Evolutionary conservation across 495 filamentous ascomycete genomes (phyloP), one percentile per base, ranked within the genome.

Genomic region (Elaphomyces granulatus): DNA sequence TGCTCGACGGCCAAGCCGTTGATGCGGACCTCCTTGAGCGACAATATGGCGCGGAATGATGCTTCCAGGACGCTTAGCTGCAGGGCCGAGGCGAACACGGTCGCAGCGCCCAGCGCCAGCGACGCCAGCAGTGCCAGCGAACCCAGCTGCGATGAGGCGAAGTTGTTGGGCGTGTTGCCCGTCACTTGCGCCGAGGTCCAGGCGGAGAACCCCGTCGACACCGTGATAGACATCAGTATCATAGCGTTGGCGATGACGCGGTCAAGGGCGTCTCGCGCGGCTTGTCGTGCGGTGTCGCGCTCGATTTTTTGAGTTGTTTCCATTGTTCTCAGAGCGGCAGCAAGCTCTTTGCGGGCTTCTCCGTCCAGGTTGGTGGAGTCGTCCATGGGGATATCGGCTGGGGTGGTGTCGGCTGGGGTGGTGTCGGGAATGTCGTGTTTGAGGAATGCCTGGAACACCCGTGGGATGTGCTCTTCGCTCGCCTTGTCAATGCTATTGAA

Each of bases 221-320:
- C 4, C 33, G 33, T 35, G 15, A 35, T 35, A 14, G 15, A 14
- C 33, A 35, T 35, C 33, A 35, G 15, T 17, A 35, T 17, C 33
- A 35, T 35, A 35, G 33, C 33, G 33, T 35, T 35, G 15, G 33
- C 33, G n/a, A 35, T 35, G 33, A 35, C 33, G 8, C 33, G 33
- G 19, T 35, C 33, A 15, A 35, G 19, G 33, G 33, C 33, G 8
- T 14, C 19, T 14, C 15, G 15, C 15, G 33, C 33, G 19, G 33
- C 15, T 17, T 35, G 15, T 8, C 15, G 15, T 15, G 33, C 33
- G n/a, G 33, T 35, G 15, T 6, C 19, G 19, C 33, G 33, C 33
- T 35, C 33, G 33, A 17, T 17, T 35, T 35, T 35, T 35, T 35
- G 33, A 14, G 33, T 17, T 35, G 19, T 17, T 14, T 35, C 33